Conservation (phyloP, 805 yeast genomes). For the Teunomyces panamensis region DNA sequence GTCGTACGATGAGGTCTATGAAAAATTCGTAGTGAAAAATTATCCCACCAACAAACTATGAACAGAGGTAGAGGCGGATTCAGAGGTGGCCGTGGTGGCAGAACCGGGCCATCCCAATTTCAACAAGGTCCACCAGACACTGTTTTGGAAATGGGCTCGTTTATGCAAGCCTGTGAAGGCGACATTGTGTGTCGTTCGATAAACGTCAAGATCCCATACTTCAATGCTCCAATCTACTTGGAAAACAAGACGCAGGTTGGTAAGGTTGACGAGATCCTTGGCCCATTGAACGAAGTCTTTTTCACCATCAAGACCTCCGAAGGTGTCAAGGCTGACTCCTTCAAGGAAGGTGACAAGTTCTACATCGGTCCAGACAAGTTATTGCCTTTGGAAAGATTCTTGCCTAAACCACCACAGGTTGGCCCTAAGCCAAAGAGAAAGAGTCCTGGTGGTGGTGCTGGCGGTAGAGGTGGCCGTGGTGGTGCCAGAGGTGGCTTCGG, state of each 20-base stretch:
- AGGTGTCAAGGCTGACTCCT: conserved; percentile 91
- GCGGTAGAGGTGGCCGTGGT: conserved; percentile 41
- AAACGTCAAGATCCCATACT: conserved; percentile 92
- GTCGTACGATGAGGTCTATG: conserved; percentile 9
- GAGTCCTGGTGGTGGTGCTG: conserved; percentile 56
- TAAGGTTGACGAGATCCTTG: conserved; percentile 96
- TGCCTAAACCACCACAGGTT: conserved; percentile 90
- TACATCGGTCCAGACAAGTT: conserved; percentile 93
- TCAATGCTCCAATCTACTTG: conserved; percentile 96
- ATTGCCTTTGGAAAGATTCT: conserved; percentile 91
- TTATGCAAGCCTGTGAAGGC: conserved; percentile 90
- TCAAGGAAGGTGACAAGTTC: conserved; percentile 94
- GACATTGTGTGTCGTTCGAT: conserved; percentile 95
- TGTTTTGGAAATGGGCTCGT: conserved; percentile 92
- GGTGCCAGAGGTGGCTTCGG: conserved; percentile 23
- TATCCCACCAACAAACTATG: conserved; percentile 33
- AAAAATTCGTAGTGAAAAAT: conserved; percentile 7
- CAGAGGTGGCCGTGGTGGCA: conserved; percentile 65
- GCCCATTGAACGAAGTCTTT: conserved; percentile 96
- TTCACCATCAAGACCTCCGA: conserved; percentile 95
- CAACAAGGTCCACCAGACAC: conserved; percentile 93
- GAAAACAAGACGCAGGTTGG: conserved; percentile 97
- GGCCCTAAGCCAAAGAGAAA: conserved; percentile 80
- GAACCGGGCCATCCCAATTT: conserved; percentile 69
- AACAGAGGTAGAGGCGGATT: conserved; percentile 72